Evolutionary conservation across 2,329 filamentous ascomycete genomes (phyloP).

Genomic region (Conoideocrella luteorostrata): DNA sequence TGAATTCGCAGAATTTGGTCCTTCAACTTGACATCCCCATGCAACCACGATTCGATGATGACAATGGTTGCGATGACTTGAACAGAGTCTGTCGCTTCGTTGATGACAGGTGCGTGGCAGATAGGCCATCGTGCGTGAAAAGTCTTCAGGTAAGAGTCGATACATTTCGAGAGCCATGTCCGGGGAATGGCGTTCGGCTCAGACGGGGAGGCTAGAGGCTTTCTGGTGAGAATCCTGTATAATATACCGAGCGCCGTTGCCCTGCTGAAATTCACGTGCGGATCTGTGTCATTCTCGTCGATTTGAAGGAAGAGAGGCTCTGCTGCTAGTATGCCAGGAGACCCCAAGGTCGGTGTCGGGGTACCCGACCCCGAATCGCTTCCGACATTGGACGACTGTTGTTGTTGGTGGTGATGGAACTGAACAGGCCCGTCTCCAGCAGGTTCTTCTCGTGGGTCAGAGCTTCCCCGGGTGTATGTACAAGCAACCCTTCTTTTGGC

Average conservation of each 20-base stretch:
- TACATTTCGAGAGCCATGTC: conserved; percentile 15
- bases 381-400: conserved; percentile 2
- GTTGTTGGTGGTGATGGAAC: too few relatives aligned
- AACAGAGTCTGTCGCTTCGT: conserved; percentile 21
- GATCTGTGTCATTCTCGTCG: not conserved
- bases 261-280: not conserved
- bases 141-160: conserved; percentile 28
- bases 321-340: not conserved
- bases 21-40: conserved; percentile 19
- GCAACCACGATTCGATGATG: conserved; percentile 34
- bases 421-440: not conserved
- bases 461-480: conserved; percentile 23
- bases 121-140: conserved; percentile 37
- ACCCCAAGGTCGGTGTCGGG: not conserved
- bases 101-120: conserved; percentile 30
- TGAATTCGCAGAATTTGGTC: conserved; percentile 25
- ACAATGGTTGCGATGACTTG: conserved; percentile 22
- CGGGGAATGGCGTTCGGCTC: conserved; percentile 11
- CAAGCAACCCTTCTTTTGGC: conserved; percentile 31
- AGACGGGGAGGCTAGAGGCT: conserved; percentile 3
- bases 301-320: conserved; percentile 1
- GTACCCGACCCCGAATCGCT: not conserved
- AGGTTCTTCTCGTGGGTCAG: conserved; percentile 2
- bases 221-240: not conserved
- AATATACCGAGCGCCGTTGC: conserved; percentile 2